A percentile compares a stretch with the other conserved stretches of the same genome.
Conservation (phyloP, 2,329 filamentous ascomycete genomes). For the Penicillium corylophilum region DNA sequence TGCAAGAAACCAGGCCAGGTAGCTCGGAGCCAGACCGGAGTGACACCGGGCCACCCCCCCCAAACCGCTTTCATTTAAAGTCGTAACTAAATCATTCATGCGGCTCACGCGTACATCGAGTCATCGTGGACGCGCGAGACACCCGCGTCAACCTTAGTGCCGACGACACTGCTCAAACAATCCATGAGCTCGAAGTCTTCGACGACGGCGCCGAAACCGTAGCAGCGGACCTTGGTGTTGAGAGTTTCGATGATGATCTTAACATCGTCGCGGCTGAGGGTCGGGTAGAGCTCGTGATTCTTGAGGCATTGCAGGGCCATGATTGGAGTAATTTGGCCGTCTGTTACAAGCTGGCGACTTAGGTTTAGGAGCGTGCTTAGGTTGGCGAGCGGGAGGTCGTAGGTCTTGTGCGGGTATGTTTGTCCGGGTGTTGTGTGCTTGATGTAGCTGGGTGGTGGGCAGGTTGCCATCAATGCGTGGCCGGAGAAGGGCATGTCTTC, state of each 20-base stretch:
- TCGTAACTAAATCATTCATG: slow-evolving; percentile 11
- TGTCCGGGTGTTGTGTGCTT: slow-evolving; percentile 53
- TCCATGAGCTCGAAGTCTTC: slow-evolving; percentile 68
- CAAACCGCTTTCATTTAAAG: slow-evolving; percentile 5
- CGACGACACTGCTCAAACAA: slow-evolving; percentile 70
- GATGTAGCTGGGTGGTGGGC: slow-evolving; percentile 70
- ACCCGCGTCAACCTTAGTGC: slow-evolving; percentile 32
- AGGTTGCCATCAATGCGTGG: slow-evolving; percentile 90
- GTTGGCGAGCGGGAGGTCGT: slow-evolving; percentile 73
- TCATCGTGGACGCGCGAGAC: slow-evolving; percentile 30
- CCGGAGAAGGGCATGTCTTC: slow-evolving; percentile 67
- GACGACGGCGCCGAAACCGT: slow-evolving; percentile 73
- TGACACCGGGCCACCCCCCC: slow-evolving; percentile 1
- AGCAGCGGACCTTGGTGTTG: slow-evolving; percentile 79
- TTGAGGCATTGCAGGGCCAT: slow-evolving; percentile 90
- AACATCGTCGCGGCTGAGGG: slow-evolving; percentile 69
- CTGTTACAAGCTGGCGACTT: slow-evolving; percentile 76
- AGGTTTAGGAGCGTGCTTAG: slow-evolving; percentile 80
- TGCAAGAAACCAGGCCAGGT: background rate
- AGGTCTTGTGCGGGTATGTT: slow-evolving; percentile 68
- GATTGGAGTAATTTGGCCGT: slow-evolving; percentile 83
- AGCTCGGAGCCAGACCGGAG: background rate
- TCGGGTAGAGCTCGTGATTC: slow-evolving; percentile 65
- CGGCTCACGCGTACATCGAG: slow-evolving; percentile 28
- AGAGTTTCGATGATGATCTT: slow-evolving; percentile 70